Conservation (phyloP, 208 protist genomes). For the Crithidia thermophila region DNA sequence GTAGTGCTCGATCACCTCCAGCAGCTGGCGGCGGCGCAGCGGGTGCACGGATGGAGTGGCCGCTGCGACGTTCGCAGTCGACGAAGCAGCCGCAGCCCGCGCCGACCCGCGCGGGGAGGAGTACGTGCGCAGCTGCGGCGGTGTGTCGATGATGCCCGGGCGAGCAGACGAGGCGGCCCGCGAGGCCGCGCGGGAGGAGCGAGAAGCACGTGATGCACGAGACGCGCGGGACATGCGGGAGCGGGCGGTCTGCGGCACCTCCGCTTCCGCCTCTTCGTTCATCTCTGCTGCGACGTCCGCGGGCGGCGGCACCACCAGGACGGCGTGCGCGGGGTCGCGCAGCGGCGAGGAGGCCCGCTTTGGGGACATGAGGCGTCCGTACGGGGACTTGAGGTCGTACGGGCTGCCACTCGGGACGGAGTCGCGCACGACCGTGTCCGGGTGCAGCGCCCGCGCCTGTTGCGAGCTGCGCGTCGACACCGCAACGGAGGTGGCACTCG, state of each 20-base stretch:
- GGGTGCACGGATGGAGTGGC: slow-evolving; percentile 2
- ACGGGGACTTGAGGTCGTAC: slow-evolving; percentile 28
- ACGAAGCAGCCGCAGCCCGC: not conserved
- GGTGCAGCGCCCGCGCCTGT: slow-evolving; percentile 15
- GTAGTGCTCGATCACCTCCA: slow-evolving; percentile 41
- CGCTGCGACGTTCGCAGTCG: not conserved
- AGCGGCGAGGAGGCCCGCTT: slow-evolving; percentile 17
- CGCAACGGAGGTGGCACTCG: not conserved
- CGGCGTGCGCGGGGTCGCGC: slow-evolving; percentile 16
- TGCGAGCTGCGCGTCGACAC: slow-evolving; percentile 9
- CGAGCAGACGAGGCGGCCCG: not conserved
- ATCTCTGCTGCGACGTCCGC: slow-evolving; percentile 4
- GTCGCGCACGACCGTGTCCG: slow-evolving; percentile 25
- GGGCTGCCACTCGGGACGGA: slow-evolving; percentile 9
- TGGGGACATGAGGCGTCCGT: slow-evolving; percentile 24
- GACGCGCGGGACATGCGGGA: slow-evolving; percentile 10
- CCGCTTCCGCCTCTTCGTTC: not conserved
- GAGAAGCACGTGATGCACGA: too few species aligned
- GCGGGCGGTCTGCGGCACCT: not conserved
- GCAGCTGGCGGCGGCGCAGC: slow-evolving; percentile 32
- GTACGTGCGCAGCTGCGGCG: slow-evolving; percentile 32
- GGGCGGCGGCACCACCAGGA: slow-evolving; percentile 10
- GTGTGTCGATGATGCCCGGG: not conserved
- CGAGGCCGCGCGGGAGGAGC: not conserved
- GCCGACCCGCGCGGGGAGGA: slow-evolving; percentile 23